A percentile compares a stretch with the other conserved stretches of the same genome.
Conservation (phyloP, 2,329 filamentous ascomycete species). For the Epichloe gansuensis region DNA sequence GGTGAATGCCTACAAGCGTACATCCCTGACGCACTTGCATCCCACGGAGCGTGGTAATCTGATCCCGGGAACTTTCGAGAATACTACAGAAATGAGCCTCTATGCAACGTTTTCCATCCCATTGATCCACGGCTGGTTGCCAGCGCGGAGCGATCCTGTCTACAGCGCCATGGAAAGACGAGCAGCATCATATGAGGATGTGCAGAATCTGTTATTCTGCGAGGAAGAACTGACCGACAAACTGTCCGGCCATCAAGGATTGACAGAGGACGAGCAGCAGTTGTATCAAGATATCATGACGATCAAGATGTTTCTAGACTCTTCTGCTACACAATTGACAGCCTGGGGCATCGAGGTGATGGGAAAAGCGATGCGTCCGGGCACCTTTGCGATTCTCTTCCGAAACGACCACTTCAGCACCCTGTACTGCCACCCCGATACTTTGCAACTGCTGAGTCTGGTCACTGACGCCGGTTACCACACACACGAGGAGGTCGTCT, state of each 20-base stretch:
- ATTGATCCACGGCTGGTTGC: conserved; percentile 87
- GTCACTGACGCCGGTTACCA: conserved; percentile 91
- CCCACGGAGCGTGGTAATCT: conserved; percentile 34
- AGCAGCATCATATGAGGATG: conserved; percentile 81
- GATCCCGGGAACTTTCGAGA: conserved; percentile 66
- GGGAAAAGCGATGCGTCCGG: conserved; percentile 55
- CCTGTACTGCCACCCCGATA: conserved; percentile 75
- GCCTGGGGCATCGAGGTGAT: conserved; percentile 68
- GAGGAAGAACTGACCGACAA: conserved; percentile 84
- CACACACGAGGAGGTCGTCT: conserved; percentile 80
- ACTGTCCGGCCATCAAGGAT: conserved; percentile 36
- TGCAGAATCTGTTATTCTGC: conserved; percentile 75
- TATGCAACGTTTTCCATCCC: conserved; percentile 85
- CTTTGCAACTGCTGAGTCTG: conserved; percentile 62
- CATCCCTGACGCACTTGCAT: conserved; percentile 39
- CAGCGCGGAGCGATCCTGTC: conserved; percentile 51
- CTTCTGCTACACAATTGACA: conserved; percentile 79
- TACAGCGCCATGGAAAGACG: conserved; percentile 60
- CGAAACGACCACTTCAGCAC: conserved; percentile 97
- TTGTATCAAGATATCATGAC: conserved; percentile 71
- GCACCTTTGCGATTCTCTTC: conserved; percentile 81
- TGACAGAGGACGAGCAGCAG: conserved; percentile 63
- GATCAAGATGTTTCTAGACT: conserved; percentile 72
- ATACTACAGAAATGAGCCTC: conserved; percentile 77
- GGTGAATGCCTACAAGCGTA: conserved; percentile 35